Evolutionary conservation across 768 basidiomycete species (phyloP).

Genomic region (Lactarius pseudohatsudake): DNA sequence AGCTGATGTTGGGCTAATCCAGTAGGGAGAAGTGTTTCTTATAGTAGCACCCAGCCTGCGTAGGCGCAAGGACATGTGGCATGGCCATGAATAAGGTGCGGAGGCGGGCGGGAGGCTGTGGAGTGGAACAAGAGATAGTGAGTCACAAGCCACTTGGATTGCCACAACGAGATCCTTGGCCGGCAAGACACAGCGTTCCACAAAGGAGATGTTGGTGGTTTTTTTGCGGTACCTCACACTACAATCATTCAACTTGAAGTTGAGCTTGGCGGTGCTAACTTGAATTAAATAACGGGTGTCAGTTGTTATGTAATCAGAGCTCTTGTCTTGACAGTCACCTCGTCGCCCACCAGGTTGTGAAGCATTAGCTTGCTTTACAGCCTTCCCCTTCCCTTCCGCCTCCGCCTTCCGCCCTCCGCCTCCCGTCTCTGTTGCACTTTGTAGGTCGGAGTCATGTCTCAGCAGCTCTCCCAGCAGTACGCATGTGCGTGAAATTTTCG

Average conservation of each 20-base stretch:
- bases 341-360: slow-evolving; percentile 38
- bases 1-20: neutral
- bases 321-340: slow-evolving; percentile 3
- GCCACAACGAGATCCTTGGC: neutral
- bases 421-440: slow-evolving; percentile 17
- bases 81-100: slow-evolving; percentile 1
- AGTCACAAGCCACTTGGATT: neutral
- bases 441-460: slow-evolving; percentile 53
- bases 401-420: slow-evolving; percentile 27
- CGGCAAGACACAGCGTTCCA: neutral
- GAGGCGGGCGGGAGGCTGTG: slow-evolving; percentile 1
- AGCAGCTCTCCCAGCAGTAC: slow-evolving; percentile 77
- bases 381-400: slow-evolving; percentile 28
- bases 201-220: neutral
- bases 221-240: no score
- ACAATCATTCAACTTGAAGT: neutral
- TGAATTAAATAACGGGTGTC: neutral
- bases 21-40: slow-evolving; percentile 6
- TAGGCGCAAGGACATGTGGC: slow-evolving; percentile 5
- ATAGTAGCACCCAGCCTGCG: neutral
- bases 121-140: neutral
- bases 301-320: neutral
- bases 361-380: slow-evolving; percentile 83
- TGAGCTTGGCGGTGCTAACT: neutral
- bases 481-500: slow-evolving; percentile 57